Base-by-base conservation (phyloP, 805 yeast genomes). In the Zygotorulaspora danielsina region DNA sequence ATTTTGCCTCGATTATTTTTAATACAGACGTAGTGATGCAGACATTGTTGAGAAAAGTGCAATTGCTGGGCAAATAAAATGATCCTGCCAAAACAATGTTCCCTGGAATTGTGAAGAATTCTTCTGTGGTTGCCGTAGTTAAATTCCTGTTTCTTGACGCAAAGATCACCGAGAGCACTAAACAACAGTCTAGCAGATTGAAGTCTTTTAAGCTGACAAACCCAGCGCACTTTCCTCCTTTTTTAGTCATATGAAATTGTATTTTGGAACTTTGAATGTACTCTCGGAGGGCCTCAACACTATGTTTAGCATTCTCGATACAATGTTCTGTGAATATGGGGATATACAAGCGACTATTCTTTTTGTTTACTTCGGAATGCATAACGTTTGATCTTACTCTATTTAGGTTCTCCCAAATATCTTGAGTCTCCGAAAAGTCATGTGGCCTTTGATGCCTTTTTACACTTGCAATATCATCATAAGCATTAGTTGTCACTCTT, bases 361-460 rank as follows among this genome's bases (percentile, higher is more conserved):
- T 41, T 11, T 54, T 43, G 2, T 22, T 15, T 12, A 19, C 22
- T 2, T 42, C 53, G 2, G 51, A 39, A 18, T 35, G 19, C 15
- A 31, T 20, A 26, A 41, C 22, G 3, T 19, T 37, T 7, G 45
- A 39, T 19, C 53, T 48, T 32, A 57, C 45, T 27, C 41, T 42
- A 28, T 55, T 55, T 13, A 57, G 32, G 13, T 41, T 53, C 27
- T 49, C 44, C 59, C 59, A 54, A 6, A 57, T 38, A 36, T 54
- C 59, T 24, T 55, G 57, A 1, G 50, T 37, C 29, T 49, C 54
- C 27, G 39, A 42, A 22, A 20, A 18, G 2, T 31, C 38, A 6
- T 18, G n/a, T 11, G 27, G 41, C n/a, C 22, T 30, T 10, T 47
- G 43, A 16, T 19, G 35, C 15, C 39, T 29, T 18, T 24, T 34